Evolutionary conservation across 148 eudicot genomes (phyloP), one percentile per base, ranked within the genome.

Genomic region (Fagopyrum esculentum): DNA sequence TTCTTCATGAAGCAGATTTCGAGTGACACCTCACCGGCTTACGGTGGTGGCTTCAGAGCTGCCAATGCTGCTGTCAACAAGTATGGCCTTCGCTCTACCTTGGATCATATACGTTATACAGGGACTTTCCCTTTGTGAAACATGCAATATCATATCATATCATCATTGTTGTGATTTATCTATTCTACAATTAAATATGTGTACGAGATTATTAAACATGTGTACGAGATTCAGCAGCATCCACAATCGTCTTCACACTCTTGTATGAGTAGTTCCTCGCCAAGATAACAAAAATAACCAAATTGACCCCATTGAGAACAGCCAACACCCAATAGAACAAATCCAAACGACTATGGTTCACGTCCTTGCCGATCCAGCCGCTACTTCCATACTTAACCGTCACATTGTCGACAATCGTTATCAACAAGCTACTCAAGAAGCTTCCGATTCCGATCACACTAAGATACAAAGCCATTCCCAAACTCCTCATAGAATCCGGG

Each of bases 1-100:
- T 92, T 90, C 70, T 92, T 95, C 80, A 84, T 92, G 87, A 92
- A 95, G 76, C 99, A 95, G 79, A 95, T 95, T 52, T 86, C 88
- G 4, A 80, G 90, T 30, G 99, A 95, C 75, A 86, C 94, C 50
- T 95, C 99, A 44, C 88, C 93, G 2, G 97, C 90, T 47, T 95
- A 95, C 43, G 99, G 99, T 45, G 97, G 79, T n/a, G 98, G 99
- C 44, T 95, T 90, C 74, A 82, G 99, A 76, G 82, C 98, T 59
- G 99, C 94, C 71, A 84, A 89, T 83, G 86, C 89, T 75, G 98
- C 99, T 1, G 99, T 92, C 46, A 89, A 86, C 75, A 87, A 75
- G 74, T 89, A 92, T 66, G 99, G 99, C 59, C 81, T 95, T 71
- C 86, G 91, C 1, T 56, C 84, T 74, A 92, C 98, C 40, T 83